phyloP scores from a whole-genome alignment of 371 early-diverging fungal species.

The Rhizomucor miehei region DNA sequence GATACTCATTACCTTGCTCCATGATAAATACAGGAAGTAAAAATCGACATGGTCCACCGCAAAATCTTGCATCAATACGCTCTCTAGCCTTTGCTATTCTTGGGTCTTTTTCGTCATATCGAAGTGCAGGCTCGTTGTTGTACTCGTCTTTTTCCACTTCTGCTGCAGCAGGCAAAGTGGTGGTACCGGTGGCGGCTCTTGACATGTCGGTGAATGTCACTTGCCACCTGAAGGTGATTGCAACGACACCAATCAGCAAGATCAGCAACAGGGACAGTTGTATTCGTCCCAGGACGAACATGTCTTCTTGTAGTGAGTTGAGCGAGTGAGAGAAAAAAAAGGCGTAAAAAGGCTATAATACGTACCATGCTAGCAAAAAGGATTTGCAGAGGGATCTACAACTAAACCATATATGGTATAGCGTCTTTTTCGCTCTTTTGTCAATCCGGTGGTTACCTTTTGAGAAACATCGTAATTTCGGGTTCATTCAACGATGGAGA shows the following conservation, averaged over 20 bases:
- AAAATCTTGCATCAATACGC: slow-evolving; percentile 28
- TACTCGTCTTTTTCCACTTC: too few relatives aligned
- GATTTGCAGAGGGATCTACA: too few relatives aligned
- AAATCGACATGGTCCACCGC: slow-evolving; percentile 37
- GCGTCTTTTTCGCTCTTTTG: neutral
- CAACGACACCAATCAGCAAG: too few relatives aligned
- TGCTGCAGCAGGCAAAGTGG: too few relatives aligned
- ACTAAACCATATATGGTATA: slow-evolving; percentile 1
- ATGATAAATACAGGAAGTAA: slow-evolving; percentile 27
- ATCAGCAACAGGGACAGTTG: neutral
- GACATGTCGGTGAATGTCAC: too few relatives aligned
- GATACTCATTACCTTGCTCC: slow-evolving; percentile 32
- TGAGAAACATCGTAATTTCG: too few relatives aligned
- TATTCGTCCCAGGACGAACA: neutral
- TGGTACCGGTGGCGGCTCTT: too few relatives aligned
- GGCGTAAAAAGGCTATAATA: neutral
- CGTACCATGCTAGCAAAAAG: neutral
- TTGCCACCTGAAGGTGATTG: too few relatives aligned
- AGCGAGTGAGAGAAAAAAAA: too few relatives aligned
- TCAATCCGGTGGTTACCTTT: too few relatives aligned
- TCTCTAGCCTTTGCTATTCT: slow-evolving; percentile 6
- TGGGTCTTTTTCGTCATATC: slow-evolving; percentile 13
- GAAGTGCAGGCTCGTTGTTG: too few relatives aligned
- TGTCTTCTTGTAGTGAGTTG: neutral
- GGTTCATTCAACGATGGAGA: too few relatives aligned